Evolutionary conservation across 495 filamentous ascomycete species (phyloP).

Genomic region (Hypoxylon fuscum): DNA sequence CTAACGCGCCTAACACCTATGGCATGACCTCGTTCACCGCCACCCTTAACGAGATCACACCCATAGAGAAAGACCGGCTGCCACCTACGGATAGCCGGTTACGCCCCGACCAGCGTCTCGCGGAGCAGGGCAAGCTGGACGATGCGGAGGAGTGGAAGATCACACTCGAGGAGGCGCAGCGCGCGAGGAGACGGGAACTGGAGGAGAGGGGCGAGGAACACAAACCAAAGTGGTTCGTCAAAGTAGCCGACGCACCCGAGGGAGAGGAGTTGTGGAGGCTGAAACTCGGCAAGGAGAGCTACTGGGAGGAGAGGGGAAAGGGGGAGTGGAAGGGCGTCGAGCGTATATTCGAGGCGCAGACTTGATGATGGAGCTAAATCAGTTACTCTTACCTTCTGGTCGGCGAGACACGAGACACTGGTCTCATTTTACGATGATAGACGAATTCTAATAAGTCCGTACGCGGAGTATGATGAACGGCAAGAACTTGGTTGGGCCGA

Average conservation of each 20-base stretch:
- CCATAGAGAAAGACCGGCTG: conserved; percentile 74
- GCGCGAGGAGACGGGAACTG: conserved; percentile 74
- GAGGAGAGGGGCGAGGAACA: conserved; percentile 77
- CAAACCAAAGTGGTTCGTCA: conserved; percentile 83
- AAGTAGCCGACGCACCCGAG: conserved; percentile 60
- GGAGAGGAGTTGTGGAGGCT: conserved; percentile 84
- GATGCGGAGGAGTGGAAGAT: conserved; percentile 84
- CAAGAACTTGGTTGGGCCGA: neutral
- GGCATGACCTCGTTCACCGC: conserved; percentile 90
- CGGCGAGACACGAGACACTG: neutral
- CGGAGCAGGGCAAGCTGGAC: conserved; percentile 84
- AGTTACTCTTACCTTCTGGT: neutral
- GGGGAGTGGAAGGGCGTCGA: conserved; percentile 76
- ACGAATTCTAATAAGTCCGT: neutral
- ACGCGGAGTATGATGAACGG: conserved; percentile 5
- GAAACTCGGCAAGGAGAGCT: conserved; percentile 81
- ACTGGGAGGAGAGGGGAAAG: conserved; percentile 85
- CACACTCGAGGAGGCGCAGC: conserved; percentile 84
- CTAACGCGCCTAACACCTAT: conserved; percentile 78
- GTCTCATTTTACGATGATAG: conserved; percentile 2
- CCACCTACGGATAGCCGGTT: conserved; percentile 84
- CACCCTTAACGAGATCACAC: conserved; percentile 84
- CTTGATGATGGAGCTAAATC: conserved; percentile 5
- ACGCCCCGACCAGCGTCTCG: conserved; percentile 90
- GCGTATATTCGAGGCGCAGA: conserved; percentile 67